A percentile compares a stretch with the other conserved stretches of the same genome.
Evolutionary conservation across 441 rosid genomes (phyloP).

Genomic region (Pelargonium australe): DNA sequence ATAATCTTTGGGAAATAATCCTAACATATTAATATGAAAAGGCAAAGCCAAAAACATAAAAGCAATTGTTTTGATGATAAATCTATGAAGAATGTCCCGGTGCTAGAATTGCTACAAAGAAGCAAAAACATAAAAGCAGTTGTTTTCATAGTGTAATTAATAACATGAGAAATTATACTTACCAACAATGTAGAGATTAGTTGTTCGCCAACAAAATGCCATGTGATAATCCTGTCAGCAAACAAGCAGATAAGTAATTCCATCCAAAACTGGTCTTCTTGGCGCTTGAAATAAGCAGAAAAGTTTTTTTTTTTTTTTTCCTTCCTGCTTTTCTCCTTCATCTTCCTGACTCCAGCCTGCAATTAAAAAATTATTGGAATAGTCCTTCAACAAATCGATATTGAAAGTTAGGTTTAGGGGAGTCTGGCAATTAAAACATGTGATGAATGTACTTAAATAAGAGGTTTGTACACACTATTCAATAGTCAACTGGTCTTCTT

Average conservation of each 20-base stretch:
- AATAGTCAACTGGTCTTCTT: no score
- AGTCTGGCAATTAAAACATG: no score
- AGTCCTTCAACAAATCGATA: not conserved
- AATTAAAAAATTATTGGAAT: not conserved
- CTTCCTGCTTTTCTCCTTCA: not conserved
- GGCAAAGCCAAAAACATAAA: not conserved
- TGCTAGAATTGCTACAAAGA: not conserved
- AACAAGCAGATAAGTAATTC: no score
- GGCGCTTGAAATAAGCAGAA: not conserved
- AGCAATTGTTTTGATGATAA: not conserved
- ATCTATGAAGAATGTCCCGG: no score
- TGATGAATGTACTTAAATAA: no score
- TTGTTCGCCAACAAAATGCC: not conserved
- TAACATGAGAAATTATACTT: not conserved
- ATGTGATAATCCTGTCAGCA: not conserved
- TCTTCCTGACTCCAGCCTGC: constrained; percentile 5
- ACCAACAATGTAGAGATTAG: not conserved
- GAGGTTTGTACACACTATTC: no score
- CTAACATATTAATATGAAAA: not conserved
- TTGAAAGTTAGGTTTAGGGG: no score
- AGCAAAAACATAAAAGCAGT: not conserved
- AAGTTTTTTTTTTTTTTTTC: not conserved
- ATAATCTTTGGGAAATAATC: not conserved
- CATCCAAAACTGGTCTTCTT: not conserved
- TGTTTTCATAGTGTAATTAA: not conserved